phyloP scores from a whole-genome alignment of 2,329 filamentous ascomycete genomes.

The Aspergillus fumigatus region DNA sequence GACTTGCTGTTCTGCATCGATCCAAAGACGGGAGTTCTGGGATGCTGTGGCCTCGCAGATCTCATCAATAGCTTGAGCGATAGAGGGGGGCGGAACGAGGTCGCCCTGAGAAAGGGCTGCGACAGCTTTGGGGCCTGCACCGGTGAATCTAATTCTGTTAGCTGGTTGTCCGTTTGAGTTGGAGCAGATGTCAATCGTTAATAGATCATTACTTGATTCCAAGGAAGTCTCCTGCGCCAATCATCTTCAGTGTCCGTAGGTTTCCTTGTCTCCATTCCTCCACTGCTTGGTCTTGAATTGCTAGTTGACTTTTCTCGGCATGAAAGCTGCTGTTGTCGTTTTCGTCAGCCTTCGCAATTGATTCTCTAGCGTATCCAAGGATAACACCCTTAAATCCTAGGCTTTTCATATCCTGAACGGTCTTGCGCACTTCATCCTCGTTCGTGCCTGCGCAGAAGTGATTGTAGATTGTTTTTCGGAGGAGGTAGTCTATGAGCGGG shows the following conservation, averaged over 20 bases:
- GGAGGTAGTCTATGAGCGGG: conserved; percentile 32
- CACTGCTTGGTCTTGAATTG: conserved; percentile 23
- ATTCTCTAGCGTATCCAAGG: conserved; percentile 45
- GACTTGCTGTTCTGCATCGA: conserved; percentile 46
- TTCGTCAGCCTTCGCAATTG: conserved; percentile 23
- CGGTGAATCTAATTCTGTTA: conserved; percentile 34
- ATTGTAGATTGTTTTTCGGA: conserved; percentile 41
- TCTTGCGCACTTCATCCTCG: conserved; percentile 34
- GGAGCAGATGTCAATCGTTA: not conserved
- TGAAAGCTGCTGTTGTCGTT: not conserved
- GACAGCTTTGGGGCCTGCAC: conserved; percentile 37
- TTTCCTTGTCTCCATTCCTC: conserved; percentile 47
- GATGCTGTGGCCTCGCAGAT: conserved; percentile 33
- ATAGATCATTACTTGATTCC: conserved; percentile 37
- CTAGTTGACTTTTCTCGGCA: conserved; percentile 7
- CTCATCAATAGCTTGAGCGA: conserved; percentile 32
- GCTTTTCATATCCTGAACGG: conserved; percentile 34
- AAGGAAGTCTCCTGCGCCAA: conserved; percentile 40
- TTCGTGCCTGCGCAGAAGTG: conserved; percentile 48
- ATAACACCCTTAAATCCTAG: conserved; percentile 47
- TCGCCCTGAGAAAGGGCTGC: conserved; percentile 34
- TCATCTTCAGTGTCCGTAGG: conserved; percentile 43
- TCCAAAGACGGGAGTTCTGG: conserved; percentile 39
- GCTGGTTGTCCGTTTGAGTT: not conserved
- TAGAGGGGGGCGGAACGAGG: conserved; percentile 27